These are phyloP conservation scores for Apophysomyces elegans DNA, from an alignment of 371 early-diverging fungal species.

Conservation along the genomic window DNA sequence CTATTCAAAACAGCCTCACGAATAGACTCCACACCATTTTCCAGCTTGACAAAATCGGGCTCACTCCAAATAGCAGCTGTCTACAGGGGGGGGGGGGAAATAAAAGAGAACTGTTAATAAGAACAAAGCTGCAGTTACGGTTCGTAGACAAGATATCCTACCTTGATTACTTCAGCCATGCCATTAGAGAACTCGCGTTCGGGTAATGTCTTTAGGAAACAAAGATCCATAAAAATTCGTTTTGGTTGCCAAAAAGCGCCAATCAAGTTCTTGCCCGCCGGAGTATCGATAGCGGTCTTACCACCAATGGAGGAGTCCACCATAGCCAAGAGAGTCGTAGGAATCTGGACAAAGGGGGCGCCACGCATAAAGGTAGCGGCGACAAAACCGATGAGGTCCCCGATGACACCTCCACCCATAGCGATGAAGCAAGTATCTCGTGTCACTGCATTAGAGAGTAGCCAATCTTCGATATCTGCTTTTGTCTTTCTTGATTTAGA, in stretches of 20 bases:
- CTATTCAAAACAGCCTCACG: conserved; percentile 71
- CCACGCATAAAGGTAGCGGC: conserved; percentile 99
- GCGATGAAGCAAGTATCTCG: conserved; percentile 94
- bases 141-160: neutral
- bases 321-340: conserved; percentile 97
- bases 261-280: conserved; percentile 94
- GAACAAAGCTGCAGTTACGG: too few relatives aligned
- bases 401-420: conserved; percentile 97
- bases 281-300: conserved; percentile 96
- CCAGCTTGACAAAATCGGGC: conserved; percentile 86
- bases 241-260: conserved; percentile 98
- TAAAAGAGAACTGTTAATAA: neutral
- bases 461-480: conserved; percentile 91
- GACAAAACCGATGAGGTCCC: conserved; percentile 94
- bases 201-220: conserved; percentile 87
- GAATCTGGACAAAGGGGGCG: conserved; percentile 91
- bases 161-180: conserved; percentile 97
- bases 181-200: conserved; percentile 95
- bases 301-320: conserved; percentile 98
- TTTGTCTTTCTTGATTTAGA: conserved; percentile 90
- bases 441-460: conserved; percentile 84
- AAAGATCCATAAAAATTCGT: conserved; percentile 90
- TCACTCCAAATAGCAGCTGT: conserved; percentile 94
- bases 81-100: conserved; percentile 23
- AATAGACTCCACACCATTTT: conserved; percentile 82